Conservation (phyloP, 352 stramenopile species). For the Saprolegnia parasitica region DNA sequence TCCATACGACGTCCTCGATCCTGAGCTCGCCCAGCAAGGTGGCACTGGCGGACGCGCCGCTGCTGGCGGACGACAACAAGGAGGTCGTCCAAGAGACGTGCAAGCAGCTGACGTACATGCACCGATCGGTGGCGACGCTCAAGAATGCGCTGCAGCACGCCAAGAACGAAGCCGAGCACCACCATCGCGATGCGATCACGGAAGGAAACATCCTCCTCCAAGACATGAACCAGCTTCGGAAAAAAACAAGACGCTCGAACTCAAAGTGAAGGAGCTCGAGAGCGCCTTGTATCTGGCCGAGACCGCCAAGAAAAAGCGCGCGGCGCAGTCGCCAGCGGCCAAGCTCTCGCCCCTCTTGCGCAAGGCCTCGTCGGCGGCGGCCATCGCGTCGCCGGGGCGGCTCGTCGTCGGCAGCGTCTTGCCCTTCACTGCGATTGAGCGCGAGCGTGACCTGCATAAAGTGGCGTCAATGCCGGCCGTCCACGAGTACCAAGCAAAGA, state of each 20-base stretch:
- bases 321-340: slow-evolving; percentile 21
- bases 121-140: slow-evolving; percentile 61
- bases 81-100: slow-evolving; percentile 67
- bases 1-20: background rate
- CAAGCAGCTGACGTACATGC: slow-evolving; percentile 82
- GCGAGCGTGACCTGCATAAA: slow-evolving; percentile 34
- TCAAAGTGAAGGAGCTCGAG: slow-evolving; percentile 67
- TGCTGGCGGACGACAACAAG: slow-evolving; percentile 65
- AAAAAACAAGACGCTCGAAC: slow-evolving; percentile 65
- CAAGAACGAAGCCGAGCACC: slow-evolving; percentile 57
- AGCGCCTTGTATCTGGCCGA: slow-evolving; percentile 21
- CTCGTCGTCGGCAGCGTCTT: slow-evolving; percentile 34
- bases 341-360: slow-evolving; percentile 39
- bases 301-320: slow-evolving; percentile 21
- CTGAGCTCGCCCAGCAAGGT: background rate
- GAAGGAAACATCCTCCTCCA: slow-evolving; percentile 75
- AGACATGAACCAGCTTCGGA: slow-evolving; percentile 71
- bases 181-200: slow-evolving; percentile 65
- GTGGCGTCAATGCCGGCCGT: slow-evolving; percentile 30
- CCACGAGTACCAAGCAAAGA: slow-evolving; percentile 43
- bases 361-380: background rate
- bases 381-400: slow-evolving; percentile 23
- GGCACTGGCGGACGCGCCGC: background rate
- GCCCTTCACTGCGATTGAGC: slow-evolving; percentile 49
- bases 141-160: slow-evolving; percentile 57